Evolutionary conservation across 441 rosid genomes (phyloP).

Genomic region (Dalechampia spathulata): DNA sequence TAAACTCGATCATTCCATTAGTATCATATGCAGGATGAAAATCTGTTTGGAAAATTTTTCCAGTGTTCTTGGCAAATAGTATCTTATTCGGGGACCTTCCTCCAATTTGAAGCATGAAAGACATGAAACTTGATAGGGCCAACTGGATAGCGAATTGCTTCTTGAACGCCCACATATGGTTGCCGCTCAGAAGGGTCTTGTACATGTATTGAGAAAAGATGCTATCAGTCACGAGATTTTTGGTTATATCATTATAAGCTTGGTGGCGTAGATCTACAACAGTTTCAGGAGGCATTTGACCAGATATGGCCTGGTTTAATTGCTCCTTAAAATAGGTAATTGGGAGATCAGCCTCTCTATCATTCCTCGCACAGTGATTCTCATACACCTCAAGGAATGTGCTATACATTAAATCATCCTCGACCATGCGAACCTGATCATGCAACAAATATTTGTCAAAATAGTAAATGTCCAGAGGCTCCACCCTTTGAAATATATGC

Average conservation of each 20-base stretch:
- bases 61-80: slow-evolving; percentile 90
- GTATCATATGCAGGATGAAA: slow-evolving; percentile 96
- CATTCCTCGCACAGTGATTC: slow-evolving; percentile 90
- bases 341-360: slow-evolving; percentile 85
- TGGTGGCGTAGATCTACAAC: slow-evolving; percentile 91
- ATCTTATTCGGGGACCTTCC: slow-evolving; percentile 99
- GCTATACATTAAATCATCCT: slow-evolving; percentile 95
- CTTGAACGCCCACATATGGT: slow-evolving; percentile 95
- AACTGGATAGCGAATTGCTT: slow-evolving; percentile 93
- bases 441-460: slow-evolving; percentile 1
- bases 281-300: slow-evolving; percentile 83
- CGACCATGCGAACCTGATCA: slow-evolving; percentile 95
- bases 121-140: slow-evolving; percentile 97
- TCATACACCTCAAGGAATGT: slow-evolving; percentile 99
- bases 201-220: slow-evolving; percentile 96
- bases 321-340: slow-evolving; percentile 91
- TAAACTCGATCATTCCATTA: slow-evolving; percentile 85
- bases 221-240: slow-evolving; percentile 56
- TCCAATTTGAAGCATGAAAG: slow-evolving; percentile 91
- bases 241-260: slow-evolving; percentile 78
- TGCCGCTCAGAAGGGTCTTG: slow-evolving; percentile 74
- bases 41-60: slow-evolving; percentile 93
- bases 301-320: slow-evolving; percentile 84
- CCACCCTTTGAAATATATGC: too few species aligned
- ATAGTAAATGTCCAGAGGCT: too few species aligned